Conservation (phyloP, 495 filamentous ascomycete species). For the Xylaria palmicola region DNA sequence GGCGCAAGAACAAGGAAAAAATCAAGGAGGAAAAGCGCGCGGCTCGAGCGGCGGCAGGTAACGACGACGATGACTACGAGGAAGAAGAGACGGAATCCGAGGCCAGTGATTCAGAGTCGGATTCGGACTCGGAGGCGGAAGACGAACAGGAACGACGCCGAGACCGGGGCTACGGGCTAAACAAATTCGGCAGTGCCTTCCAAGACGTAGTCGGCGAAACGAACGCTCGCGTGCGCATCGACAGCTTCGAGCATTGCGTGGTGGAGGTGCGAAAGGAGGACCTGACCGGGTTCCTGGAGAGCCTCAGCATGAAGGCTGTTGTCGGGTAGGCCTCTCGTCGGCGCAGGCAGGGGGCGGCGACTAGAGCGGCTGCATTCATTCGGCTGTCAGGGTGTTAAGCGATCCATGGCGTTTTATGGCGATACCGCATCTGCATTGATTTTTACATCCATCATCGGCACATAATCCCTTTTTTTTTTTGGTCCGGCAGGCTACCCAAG, state of each 20-base stretch:
- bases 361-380: neutral
- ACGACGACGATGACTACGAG: slow-evolving; percentile 54
- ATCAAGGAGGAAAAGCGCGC: slow-evolving; percentile 61
- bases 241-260: slow-evolving; percentile 96
- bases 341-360: neutral
- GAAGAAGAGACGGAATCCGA: slow-evolving; percentile 59
- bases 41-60: slow-evolving; percentile 43
- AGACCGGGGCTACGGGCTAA: slow-evolving; percentile 67
- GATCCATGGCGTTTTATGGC: slow-evolving; percentile 12
- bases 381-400: slow-evolving; percentile 7
- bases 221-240: slow-evolving; percentile 83
- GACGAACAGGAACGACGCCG: slow-evolving; percentile 57
- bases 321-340: slow-evolving; percentile 60
- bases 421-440: slow-evolving; percentile 14
- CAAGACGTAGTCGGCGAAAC: slow-evolving; percentile 94
- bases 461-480: neutral
- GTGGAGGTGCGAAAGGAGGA: slow-evolving; percentile 97
- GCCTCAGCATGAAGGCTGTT: slow-evolving; percentile 86
- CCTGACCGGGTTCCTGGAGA: slow-evolving; percentile 85
- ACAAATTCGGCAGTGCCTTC: slow-evolving; percentile 92
- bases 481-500: slow-evolving; percentile 1
- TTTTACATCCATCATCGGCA: slow-evolving; percentile 4
- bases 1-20: slow-evolving; percentile 57
- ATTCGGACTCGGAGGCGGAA: slow-evolving; percentile 57
- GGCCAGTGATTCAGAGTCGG: slow-evolving; percentile 51